phyloP scores from a whole-genome alignment of 2,329 filamentous ascomycete species.

The Pyricularia pennisetigena region DNA sequence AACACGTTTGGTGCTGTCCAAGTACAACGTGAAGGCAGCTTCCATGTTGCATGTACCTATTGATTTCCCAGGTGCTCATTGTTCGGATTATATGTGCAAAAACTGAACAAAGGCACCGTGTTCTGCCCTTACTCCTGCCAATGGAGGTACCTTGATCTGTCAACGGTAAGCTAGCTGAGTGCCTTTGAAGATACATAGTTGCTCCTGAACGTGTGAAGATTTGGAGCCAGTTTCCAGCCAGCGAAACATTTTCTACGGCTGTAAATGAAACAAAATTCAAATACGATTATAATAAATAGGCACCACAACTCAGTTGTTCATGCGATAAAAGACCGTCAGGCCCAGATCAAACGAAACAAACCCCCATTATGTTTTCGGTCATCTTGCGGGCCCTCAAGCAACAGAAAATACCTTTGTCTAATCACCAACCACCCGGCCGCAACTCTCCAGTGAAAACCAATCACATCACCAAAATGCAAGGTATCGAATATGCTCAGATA shows the following conservation, averaged over 20 bases:
- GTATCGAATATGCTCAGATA: not conserved
- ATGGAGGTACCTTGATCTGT: no score
- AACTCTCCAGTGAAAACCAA: not conserved
- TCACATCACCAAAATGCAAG: conserved; percentile 1
- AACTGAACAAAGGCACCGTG: no score
- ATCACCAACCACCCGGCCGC: not conserved
- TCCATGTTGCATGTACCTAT: no score
- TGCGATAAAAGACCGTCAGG: not conserved
- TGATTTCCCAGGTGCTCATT: no score
- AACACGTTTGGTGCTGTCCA: no score
- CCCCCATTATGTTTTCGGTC: not conserved
- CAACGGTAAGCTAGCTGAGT: no score
- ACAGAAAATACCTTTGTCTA: not conserved
- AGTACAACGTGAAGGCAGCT: no score
- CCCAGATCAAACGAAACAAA: not conserved
- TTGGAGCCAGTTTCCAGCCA: not conserved
- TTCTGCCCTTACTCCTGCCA: no score
- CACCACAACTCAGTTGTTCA: not conserved
- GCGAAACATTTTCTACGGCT: not conserved
- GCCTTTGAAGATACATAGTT: no score
- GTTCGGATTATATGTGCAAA: no score
- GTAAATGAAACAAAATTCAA: not conserved
- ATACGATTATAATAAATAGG: not conserved
- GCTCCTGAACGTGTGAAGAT: not conserved
- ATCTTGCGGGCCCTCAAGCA: not conserved